Base-by-base conservation (phyloP, 306 rosid species). In the Nissolia schottii region DNA sequence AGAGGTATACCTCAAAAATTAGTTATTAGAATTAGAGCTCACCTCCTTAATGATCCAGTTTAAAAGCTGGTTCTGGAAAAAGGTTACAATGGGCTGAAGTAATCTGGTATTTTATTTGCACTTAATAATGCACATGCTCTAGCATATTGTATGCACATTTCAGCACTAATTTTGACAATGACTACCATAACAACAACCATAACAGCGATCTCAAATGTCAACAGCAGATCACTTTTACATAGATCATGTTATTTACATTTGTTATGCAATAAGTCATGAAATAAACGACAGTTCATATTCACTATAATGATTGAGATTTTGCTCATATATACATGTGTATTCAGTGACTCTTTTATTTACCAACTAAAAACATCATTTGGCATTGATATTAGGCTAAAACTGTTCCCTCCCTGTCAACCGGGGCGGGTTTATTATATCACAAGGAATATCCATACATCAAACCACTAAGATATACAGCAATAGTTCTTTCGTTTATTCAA, bases 81-180 rank as follows among this genome's bases (percentile, higher is more conserved):
- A 65, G 27, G 55, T 14, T 77, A 66, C 51, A 18, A n/a, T 11
- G 66, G 70, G 62, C 25, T 16, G 19, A 12, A n/a, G 64, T 37
- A 35, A 38, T 70, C 28, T 15, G 16, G 40, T 10, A 31, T 54
- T 40, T 41, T 37, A 12, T 16, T 45, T 9, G 3, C 53, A 40
- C 48, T 32, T 68, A 51, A 61, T 65, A 27, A 41, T 61, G 68
- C 11, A 38, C 37, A 11, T 43, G 57, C 38, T 46, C 69, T 46
- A 76, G 80, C 41, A 51, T 28, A 4, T 41, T 67, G 24, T 66
- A 55, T 24, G 73, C 53, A 62, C 24, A 25, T 48, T 49, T 74
- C 77, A 49, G 65, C 61, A 80, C 71, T 73, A 50, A 68, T 58
- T 76, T 64, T 64, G 81, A 69, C 59, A 84, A 74, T 27, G 81